These are phyloP conservation scores for Monilinia fructigena DNA, from an alignment of 2,329 filamentous ascomycete genomes.

Conservation along the genomic window DNA sequence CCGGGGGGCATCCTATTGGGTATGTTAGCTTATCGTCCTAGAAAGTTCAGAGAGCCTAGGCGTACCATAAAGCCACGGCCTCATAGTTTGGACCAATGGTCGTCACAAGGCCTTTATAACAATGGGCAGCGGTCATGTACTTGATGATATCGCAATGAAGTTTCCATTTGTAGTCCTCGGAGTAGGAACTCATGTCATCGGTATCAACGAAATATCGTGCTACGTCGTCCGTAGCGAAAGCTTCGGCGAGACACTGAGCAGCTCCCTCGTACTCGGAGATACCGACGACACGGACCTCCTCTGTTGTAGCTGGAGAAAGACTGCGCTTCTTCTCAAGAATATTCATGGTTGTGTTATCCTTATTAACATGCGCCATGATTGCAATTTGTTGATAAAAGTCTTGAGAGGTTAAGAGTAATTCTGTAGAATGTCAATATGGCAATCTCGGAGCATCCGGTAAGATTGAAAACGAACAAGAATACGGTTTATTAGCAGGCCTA, in stretches of 20 bases:
- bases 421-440: constrained; percentile 28
- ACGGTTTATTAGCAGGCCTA: constrained; percentile 38
- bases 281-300: constrained; percentile 63
- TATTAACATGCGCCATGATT: constrained; percentile 43
- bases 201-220: constrained; percentile 73
- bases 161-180: constrained; percentile 69
- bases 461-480: constrained; percentile 31
- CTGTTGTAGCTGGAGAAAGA: constrained; percentile 33
- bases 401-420: background rate
- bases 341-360: constrained; percentile 35
- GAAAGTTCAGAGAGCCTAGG: background rate
- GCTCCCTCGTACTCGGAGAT: constrained; percentile 70
- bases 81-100: constrained; percentile 74
- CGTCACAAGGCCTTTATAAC: constrained; percentile 70
- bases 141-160: constrained; percentile 75
- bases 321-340: constrained; percentile 39
- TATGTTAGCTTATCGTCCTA: background rate
- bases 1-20: constrained; percentile 68
- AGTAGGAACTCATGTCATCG: constrained; percentile 62
- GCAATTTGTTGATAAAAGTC: constrained; percentile 17
- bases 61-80: constrained; percentile 75
- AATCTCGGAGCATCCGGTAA: constrained; percentile 21
- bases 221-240: constrained; percentile 73
- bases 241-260: constrained; percentile 69
- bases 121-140: constrained; percentile 74